These are phyloP conservation scores for Hyaloscypha finlandica DNA, from an alignment of 495 filamentous ascomycete genomes.

Conservation along the genomic window DNA sequence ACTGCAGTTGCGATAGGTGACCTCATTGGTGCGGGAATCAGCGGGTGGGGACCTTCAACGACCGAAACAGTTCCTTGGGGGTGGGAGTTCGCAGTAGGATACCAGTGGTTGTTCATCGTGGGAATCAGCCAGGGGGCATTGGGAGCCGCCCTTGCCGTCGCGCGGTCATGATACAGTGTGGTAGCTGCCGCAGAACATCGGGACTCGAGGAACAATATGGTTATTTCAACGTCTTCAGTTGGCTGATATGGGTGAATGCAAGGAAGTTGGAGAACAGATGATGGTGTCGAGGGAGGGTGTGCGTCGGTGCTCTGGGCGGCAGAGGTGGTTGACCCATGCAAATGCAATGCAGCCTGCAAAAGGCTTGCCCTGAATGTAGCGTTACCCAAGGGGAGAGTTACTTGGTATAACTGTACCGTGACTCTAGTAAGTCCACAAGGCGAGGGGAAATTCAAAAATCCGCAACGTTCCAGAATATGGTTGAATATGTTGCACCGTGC, in stretches of 20 bases:
- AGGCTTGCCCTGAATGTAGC: neutral
- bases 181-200: neutral
- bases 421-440: too few species aligned
- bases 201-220: neutral
- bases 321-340: neutral
- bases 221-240: neutral
- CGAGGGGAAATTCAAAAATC: too few species aligned
- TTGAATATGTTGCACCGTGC: too few species aligned
- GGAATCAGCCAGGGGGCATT: neutral
- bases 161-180: neutral
- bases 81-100: neutral
- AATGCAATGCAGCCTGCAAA: neutral
- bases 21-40: too few species aligned
- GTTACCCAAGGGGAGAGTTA: too few species aligned
- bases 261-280: neutral
- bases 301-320: neutral
- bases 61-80: neutral
- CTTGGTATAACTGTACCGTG: too few species aligned
- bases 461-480: too few species aligned
- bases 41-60: neutral
- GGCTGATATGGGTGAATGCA: conserved; percentile 8
- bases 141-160: neutral
- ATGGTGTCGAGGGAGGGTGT: neutral
- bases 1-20: neutral
- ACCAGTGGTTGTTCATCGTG: neutral